A percentile compares a stretch with the other conserved stretches of the same genome.
These are phyloP conservation scores for Phalaenopsis equestris DNA, from an alignment of 106 monocot species.

Conservation along the genomic window DNA sequence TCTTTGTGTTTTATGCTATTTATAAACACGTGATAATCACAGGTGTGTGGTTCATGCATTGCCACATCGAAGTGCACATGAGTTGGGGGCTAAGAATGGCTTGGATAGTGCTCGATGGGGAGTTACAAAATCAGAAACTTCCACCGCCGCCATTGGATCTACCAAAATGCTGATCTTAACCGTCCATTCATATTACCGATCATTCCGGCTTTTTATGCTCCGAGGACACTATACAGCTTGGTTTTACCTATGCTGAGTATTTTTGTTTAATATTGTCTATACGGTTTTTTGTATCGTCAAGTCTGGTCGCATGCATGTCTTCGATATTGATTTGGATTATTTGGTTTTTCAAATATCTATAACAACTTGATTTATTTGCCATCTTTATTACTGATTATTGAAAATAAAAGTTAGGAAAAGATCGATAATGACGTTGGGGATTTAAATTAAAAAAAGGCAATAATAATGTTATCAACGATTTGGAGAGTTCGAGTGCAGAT, in stretches of 20 bases:
- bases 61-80: conserved; percentile 25
- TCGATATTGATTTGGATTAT: neutral
- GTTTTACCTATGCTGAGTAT: neutral
- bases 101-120: conserved; percentile 18
- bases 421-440: too few species aligned
- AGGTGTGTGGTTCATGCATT: conserved; percentile 28
- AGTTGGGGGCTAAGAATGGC: conserved; percentile 25
- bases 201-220: neutral
- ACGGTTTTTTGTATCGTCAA: neutral
- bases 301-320: neutral
- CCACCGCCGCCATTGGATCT: conserved; percentile 20
- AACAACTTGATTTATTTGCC: neutral
- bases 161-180: conserved; percentile 25
- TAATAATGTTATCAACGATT: too few species aligned
- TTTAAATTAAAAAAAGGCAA: too few species aligned
- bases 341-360: neutral
- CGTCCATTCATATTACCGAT: neutral
- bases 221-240: too few species aligned
- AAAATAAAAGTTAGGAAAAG: too few species aligned
- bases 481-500: too few species aligned
- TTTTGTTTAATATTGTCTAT: neutral
- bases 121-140: conserved; percentile 6
- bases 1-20: too few species aligned
- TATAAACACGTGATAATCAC: neutral
- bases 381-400: neutral